A percentile compares a stretch with the other conserved stretches of the same genome.
Conservation (phyloP, 2,329 filamentous ascomycete genomes). For the Botrytis paeoniae region DNA sequence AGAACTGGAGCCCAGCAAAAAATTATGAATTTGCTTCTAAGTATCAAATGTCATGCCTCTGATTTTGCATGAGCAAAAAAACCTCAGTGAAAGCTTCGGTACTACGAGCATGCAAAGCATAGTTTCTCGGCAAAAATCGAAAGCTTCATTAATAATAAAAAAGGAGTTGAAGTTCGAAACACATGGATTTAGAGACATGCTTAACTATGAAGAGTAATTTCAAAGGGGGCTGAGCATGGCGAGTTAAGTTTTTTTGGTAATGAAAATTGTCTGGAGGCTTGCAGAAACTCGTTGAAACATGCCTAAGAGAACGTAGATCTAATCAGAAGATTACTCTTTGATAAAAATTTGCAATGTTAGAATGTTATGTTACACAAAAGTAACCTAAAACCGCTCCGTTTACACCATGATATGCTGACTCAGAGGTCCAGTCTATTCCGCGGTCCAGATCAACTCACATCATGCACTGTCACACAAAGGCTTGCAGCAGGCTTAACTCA, state of each 20-base stretch:
- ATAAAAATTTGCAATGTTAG: too few species aligned
- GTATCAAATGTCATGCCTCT: not conserved
- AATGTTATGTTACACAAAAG: not conserved
- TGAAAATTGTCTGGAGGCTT: fast-evolving
- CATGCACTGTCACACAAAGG: not conserved
- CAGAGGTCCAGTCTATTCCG: not conserved
- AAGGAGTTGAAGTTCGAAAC: not conserved
- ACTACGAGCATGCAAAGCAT: not conserved
- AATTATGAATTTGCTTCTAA: not conserved
- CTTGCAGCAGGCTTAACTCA: not conserved
- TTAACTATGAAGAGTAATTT: not conserved
- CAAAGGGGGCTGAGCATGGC: too few species aligned
- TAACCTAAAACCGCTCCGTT: not conserved
- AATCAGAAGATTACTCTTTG: too few species aligned
- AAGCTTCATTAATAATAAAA: not conserved
- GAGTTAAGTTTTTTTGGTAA: fast-evolving
- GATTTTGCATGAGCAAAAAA: not conserved
- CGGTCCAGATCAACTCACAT: not conserved
- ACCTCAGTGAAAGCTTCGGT: not conserved
- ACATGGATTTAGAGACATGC: not conserved
- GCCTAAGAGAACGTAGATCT: not conserved
- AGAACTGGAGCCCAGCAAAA: not conserved
- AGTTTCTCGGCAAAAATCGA: not conserved
- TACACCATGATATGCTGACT: not conserved
- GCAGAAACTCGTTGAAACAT: not conserved